Conservation (phyloP, 495 filamentous ascomycete species). For the Ramalina peruviana region DNA sequence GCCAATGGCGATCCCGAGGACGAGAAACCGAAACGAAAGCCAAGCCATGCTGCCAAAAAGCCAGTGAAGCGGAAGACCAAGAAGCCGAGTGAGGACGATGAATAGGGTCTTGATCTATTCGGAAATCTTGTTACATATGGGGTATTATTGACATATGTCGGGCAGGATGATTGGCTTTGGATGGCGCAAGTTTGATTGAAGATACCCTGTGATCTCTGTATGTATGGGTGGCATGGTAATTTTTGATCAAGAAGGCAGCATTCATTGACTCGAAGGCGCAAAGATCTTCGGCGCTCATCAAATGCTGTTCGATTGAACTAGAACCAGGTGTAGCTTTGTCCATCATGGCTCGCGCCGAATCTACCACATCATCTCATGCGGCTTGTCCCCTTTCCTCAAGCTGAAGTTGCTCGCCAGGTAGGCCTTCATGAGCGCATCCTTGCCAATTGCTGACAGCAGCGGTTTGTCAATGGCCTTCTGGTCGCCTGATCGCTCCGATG, state of each 20-base stretch:
- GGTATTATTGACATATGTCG: background rate
- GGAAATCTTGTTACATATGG: background rate
- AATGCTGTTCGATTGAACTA: background rate
- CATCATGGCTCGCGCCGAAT: background rate
- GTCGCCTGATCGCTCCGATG: slow-evolving; percentile 78
- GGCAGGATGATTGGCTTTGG: background rate
- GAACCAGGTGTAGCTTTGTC: background rate
- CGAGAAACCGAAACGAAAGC: slow-evolving; percentile 5
- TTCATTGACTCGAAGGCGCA: background rate
- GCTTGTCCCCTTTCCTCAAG: slow-evolving; percentile 94
- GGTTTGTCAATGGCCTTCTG: slow-evolving; percentile 97
- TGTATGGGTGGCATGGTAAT: background rate
- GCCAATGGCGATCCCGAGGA: slow-evolving; percentile 11
- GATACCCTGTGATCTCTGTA: slow-evolving; percentile 2
- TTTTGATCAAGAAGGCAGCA: background rate
- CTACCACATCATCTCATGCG: slow-evolving; percentile 95
- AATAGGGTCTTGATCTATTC: background rate
- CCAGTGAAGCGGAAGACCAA: slow-evolving; percentile 8
- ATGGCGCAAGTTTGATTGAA: background rate
- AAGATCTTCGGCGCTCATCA: background rate
- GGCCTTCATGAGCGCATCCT: slow-evolving; percentile 72
- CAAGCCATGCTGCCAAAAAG: slow-evolving; percentile 1
- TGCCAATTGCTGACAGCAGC: slow-evolving; percentile 84
- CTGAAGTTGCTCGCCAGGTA: slow-evolving; percentile 90
- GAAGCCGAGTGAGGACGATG: slow-evolving; percentile 19